phyloP scores from a whole-genome alignment of 1,284 basidiomycete genomes.

The Afroboletus lepidellus region DNA sequence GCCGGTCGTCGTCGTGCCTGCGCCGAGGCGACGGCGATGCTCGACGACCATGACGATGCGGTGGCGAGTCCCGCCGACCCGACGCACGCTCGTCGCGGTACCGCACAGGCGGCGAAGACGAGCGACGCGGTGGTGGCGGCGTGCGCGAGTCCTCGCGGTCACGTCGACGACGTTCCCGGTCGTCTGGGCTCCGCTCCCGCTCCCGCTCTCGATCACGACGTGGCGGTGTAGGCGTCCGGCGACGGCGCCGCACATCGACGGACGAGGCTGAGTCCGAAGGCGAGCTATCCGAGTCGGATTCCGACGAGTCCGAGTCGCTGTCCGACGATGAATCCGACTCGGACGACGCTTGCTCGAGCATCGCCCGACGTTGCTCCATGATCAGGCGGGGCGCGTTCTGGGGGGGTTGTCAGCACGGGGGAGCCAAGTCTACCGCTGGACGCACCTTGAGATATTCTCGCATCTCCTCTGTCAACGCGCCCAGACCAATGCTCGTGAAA shows the following conservation, averaged over 20 bases:
- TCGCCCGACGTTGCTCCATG: constrained; percentile 88
- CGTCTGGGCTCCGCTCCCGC: constrained; percentile 18
- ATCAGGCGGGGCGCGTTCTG: constrained; percentile 89
- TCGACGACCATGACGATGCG: constrained; percentile 24
- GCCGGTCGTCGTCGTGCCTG: constrained; percentile 19
- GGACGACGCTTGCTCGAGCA: constrained; percentile 71
- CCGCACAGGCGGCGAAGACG: constrained; percentile 38
- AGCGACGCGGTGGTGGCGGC: constrained; percentile 30
- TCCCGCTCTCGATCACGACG: constrained; percentile 26
- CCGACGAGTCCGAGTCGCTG: constrained; percentile 32
- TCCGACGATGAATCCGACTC: constrained; percentile 49
- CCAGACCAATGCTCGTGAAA: constrained; percentile 92
- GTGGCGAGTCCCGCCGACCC: constrained; percentile 34
- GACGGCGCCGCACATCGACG: constrained; percentile 37
- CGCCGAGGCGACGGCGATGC: constrained; percentile 24
- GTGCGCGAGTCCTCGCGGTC: constrained; percentile 25
- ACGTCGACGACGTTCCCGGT: constrained; percentile 12
- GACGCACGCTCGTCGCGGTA: constrained; percentile 31
- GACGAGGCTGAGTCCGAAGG: constrained; percentile 38
- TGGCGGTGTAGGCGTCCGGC: constrained; percentile 38
- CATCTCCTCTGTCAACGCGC: constrained; percentile 93
- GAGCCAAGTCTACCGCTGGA: constrained; percentile 11
- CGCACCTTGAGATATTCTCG: constrained; percentile 88
- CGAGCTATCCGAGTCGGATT: constrained; percentile 46
- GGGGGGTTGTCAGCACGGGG: constrained; percentile 1